Conservation (phyloP, 805 yeast species). For the Yarrowia deformans region DNA sequence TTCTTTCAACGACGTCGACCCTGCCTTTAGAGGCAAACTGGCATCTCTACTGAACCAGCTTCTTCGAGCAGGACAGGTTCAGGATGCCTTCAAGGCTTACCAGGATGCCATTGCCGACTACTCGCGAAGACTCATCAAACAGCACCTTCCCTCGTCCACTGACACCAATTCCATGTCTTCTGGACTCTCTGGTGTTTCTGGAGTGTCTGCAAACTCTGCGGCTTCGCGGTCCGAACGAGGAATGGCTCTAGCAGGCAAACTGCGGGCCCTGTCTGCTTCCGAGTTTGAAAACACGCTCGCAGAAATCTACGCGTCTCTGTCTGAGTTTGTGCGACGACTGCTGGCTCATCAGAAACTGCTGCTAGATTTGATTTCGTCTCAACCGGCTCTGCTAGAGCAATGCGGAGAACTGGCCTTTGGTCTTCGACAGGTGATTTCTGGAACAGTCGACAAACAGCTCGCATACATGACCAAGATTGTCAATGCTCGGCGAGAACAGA, state of each 20-base stretch:
- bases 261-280: slow-evolving; percentile 70
- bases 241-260: slow-evolving; percentile 55
- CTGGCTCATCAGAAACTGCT: slow-evolving; percentile 80
- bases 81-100: slow-evolving; percentile 66
- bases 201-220: slow-evolving; percentile 31
- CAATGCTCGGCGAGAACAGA: slow-evolving; percentile 76
- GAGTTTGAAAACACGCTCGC: slow-evolving; percentile 79
- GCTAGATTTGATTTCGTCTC: slow-evolving; percentile 70
- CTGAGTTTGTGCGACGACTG: slow-evolving; percentile 76
- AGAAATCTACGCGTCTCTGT: slow-evolving; percentile 64
- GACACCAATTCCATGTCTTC: slow-evolving; percentile 47
- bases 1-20: slow-evolving; percentile 21
- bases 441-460: slow-evolving; percentile 66
- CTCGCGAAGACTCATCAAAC: slow-evolving; percentile 73
- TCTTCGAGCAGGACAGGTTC: slow-evolving; percentile 65
- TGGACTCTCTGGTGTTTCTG: slow-evolving; percentile 12
- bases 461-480: slow-evolving; percentile 69
- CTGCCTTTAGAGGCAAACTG: slow-evolving; percentile 56
- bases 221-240: slow-evolving; percentile 49
- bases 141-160: slow-evolving; percentile 61
- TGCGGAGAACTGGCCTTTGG: slow-evolving; percentile 58
- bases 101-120: slow-evolving; percentile 74
- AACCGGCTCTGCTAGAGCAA: slow-evolving; percentile 44
- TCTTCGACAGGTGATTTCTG: slow-evolving; percentile 70
- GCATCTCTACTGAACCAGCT: slow-evolving; percentile 61